A percentile compares a stretch with the other conserved stretches of the same genome.
Evolutionary conservation across 768 basidiomycete genomes (phyloP).

Genomic region (Pleurotus ostreatus): DNA sequence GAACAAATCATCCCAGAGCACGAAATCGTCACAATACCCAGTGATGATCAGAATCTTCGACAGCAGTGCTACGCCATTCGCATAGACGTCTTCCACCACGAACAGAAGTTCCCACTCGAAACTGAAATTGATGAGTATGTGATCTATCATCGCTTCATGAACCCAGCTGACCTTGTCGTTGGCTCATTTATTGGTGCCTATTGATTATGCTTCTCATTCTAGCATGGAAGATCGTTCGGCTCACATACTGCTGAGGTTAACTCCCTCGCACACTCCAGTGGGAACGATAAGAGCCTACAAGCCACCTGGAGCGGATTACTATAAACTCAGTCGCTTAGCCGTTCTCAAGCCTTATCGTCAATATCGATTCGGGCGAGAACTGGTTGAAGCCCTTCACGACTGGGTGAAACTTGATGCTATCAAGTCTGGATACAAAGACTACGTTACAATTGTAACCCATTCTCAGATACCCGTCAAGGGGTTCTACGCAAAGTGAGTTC

Average conservation of each 20-base stretch:
- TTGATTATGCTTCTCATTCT: constrained; percentile 1
- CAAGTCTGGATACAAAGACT: constrained; percentile 13
- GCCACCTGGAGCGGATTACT: constrained; percentile 37
- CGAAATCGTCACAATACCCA: constrained; percentile 51
- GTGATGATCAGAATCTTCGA: constrained; percentile 36
- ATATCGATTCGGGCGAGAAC: constrained; percentile 59
- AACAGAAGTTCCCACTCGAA: constrained; percentile 72
- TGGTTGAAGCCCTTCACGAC: constrained; percentile 59
- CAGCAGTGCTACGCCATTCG: constrained; percentile 67
- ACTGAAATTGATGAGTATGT: constrained; percentile 71
- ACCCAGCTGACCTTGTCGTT: constrained; percentile 8
- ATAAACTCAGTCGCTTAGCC: constrained; percentile 72
- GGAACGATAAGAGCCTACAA: constrained; percentile 63
- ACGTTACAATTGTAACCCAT: constrained; percentile 46
- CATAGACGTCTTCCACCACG: constrained; percentile 55
- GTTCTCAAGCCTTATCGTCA: constrained; percentile 64
- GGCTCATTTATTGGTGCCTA: constrained; percentile 4
- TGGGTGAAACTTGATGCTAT: constrained; percentile 49
- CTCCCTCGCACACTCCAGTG: constrained; percentile 55
- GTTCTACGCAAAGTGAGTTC: constrained; percentile 74
- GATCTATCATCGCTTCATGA: neutral
- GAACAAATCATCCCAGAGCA: constrained; percentile 26
- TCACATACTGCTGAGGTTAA: constrained; percentile 70
- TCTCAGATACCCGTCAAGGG: constrained; percentile 69
- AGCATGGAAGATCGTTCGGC: constrained; percentile 62